Percentiles rank a stretch among this genome's conserved stretches.
phyloP scores from a whole-genome alignment of 2,329 filamentous ascomycete species.

The Aspergillus texensis region DNA sequence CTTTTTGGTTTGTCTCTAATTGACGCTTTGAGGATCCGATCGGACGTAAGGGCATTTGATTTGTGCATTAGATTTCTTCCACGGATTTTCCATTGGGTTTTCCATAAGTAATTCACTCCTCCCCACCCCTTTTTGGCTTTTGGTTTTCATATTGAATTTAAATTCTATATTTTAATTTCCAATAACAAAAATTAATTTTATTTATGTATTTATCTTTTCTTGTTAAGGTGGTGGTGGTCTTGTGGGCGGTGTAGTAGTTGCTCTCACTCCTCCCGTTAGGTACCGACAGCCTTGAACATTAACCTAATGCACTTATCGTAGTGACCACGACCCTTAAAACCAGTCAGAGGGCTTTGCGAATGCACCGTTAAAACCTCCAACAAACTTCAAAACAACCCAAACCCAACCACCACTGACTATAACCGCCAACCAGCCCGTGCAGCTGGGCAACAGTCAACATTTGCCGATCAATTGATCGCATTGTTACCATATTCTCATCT shows the following conservation, averaged over 20 bases:
- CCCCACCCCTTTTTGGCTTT: background rate
- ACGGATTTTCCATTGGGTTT: background rate
- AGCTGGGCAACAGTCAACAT: background rate
- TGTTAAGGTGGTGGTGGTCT: background rate
- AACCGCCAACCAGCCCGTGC: background rate
- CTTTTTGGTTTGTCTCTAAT: slow-evolving; percentile 5
- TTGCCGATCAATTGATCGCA: background rate
- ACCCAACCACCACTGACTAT: background rate
- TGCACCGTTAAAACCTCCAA: slow-evolving; percentile 2
- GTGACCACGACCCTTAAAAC: background rate
- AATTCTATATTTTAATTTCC: background rate
- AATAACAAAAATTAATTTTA: background rate
- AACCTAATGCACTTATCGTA: background rate
- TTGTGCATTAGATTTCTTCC: slow-evolving; percentile 6
- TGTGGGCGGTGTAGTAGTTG: background rate
- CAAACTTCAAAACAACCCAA: slow-evolving; percentile 2
- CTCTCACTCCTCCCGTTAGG: background rate
- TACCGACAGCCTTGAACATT: background rate
- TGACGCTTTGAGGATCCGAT: background rate
- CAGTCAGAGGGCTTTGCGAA: background rate
- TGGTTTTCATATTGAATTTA: slow-evolving; percentile 1
- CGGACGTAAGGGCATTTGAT: background rate
- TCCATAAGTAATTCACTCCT: background rate
- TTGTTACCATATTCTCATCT: slow-evolving; percentile 1
- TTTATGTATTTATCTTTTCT: background rate